Base-by-base conservation (phyloP, 2,329 filamentous ascomycete species). In the Aspergillus candidus region DNA sequence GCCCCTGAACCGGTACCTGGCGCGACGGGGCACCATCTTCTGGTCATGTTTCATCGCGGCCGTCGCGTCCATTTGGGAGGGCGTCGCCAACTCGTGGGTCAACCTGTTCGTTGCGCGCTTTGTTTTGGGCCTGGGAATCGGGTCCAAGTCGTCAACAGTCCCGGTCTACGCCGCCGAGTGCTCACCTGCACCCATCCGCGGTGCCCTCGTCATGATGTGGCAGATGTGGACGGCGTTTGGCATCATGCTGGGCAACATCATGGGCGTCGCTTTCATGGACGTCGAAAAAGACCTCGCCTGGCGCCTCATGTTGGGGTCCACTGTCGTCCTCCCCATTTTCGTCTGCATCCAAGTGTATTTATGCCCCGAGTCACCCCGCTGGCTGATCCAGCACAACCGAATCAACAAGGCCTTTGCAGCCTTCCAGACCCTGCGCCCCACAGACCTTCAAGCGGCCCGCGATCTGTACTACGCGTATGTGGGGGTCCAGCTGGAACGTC, bases 261-360 rank as follows among this genome's bases (percentile, higher is more conserved):
- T 72, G 58, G 72, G 70, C 11, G 69, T 75, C 14, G 71, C 70
- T 6, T 73, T 75, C 48, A 65, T 65, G 55, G 52, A 56, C n/a
- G 49, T 68, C 8, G 53, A 59, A 5, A 38, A 50, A 8, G 78
- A 81, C 18, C 72, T 76, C 18, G 68, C 81, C 51, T 86, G 83
- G 83, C 76, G 83, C 27, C 68, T 86, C 29, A 84, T 85, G 79
- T 75, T 87, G 56, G 80, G 76, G 3, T 84, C 80, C 6, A 82
- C 83, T 6, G 76, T 84, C 51, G 71, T 84, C 2, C 77, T 79
- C 13, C 60, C 61, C 2, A 34, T 84, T 6, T 54, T 81, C 34
- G 78, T 81, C 44, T 77, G 75, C 55, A 61, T 56, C 7, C 70
- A 82, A 14, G 82, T 87, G 52, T 88, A 78, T 62, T 71, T 84